Percentiles rank a stretch among this genome's conserved stretches.
phyloP scores from a whole-genome alignment of 1,284 basidiomycete genomes.

The Leccinum fuscescens region DNA sequence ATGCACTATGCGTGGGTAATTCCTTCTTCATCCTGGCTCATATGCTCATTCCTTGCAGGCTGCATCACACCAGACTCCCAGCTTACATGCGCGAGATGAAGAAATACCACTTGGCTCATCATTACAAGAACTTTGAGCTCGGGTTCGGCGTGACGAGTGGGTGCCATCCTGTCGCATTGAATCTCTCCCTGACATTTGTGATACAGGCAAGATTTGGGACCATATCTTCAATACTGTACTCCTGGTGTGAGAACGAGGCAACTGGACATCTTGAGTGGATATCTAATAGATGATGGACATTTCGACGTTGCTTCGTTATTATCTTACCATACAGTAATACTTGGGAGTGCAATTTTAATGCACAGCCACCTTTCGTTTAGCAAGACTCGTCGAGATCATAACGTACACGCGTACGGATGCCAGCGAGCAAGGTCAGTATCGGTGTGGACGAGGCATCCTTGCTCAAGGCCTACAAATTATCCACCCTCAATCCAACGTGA shows the following conservation, averaged over 20 bases:
- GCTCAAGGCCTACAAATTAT: conserved; percentile 72
- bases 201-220: conserved; percentile 89
- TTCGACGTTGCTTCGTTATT: conserved; percentile 8
- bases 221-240: conserved; percentile 86
- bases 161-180: conserved; percentile 23
- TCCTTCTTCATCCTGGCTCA: neutral
- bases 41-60: conserved; percentile 37
- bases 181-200: conserved; percentile 9
- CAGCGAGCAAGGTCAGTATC: conserved; percentile 52
- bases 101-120: conserved; percentile 97
- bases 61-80: conserved; percentile 90
- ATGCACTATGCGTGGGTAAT: conserved; percentile 84
- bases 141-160: conserved; percentile 95
- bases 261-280: neutral
- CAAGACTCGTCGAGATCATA: neutral
- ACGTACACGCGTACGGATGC: conserved; percentile 12
- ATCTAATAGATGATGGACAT: neutral
- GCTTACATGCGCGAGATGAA: conserved; percentile 90
- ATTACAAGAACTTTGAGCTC: conserved; percentile 95
- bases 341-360: too few relatives aligned
- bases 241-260: conserved; percentile 41
- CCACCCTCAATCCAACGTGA: conserved; percentile 67
- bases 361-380: conserved; percentile 22
- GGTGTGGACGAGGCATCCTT: conserved; percentile 71
- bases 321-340: conserved; percentile 10